Base-by-base conservation (phyloP, 495 filamentous ascomycete species). In the Penicillium paradoxum region DNA sequence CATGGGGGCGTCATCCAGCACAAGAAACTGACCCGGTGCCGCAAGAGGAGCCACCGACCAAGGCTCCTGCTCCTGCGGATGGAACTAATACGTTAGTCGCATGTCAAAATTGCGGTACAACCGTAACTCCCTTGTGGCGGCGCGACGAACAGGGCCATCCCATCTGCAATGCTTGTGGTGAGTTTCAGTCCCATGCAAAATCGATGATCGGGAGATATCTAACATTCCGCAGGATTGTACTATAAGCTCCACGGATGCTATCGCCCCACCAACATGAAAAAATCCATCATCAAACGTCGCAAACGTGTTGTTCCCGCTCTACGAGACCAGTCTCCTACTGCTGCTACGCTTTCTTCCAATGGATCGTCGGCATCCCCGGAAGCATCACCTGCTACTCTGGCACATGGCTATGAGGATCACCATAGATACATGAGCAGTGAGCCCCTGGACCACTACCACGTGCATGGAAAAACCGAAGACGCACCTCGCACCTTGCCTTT, bases 161-260 rank as follows among this genome's bases (percentile, higher is more conserved):
- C 4, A 97, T 98, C 54, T 98, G 93, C 74, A 98, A 98, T 74
- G 93, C 93, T 47, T 98, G 93, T 70, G 93, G 93, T 96, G 80
- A 62, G 89, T 79, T 55, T 51, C 21, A 65, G 15, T 41, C 11
- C 34, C 7, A 4, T n/a, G 15, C 24, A 5, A 24, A 40, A 27
- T 34, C 10, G 10, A 53, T 49, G 15, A 29, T 43, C 44, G 15
- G n/a, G 42, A 47, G 47, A 53, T 38, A 37, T 57, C 68, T 71
- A 56, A 76, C 58, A 32, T 40, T 19, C 25, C 39, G 13, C 55
- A 97, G 91, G 91, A 27, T 74, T 97, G n/a, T 97, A 97, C 64
- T 89, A 95, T 70, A 98, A 97, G 67, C 83, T 98, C 1, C 93
- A 98, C 64, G 91, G 91, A 48, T 84, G 88, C 44, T 92, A 96